Evolutionary conservation across 108 stramenopile genomes (phyloP), one percentile per base, ranked within the genome.

Genomic region (Skeletonema tropicum): DNA sequence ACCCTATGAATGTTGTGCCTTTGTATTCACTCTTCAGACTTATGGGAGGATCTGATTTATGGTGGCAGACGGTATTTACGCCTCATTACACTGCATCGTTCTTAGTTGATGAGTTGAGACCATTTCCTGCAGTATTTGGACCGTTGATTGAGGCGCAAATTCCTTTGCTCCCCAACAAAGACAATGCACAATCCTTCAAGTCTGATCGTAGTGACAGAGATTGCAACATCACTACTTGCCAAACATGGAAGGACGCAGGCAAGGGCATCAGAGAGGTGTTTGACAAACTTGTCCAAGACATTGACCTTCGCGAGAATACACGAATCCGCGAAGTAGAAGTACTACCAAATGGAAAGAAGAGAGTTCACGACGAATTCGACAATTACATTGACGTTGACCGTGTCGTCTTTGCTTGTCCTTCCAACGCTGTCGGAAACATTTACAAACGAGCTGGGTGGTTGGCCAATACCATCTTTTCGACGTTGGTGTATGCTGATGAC

Each of bases 101-200:
- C 55, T 48, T 86, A 12, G 85, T 86, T 4, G 85, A 86, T 59
- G 85, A 86, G 42, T 32, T 86, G 26, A 66, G 85, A 19, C 85
- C 85, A 11, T 86, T 86, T 46, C 85, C 85, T 6, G 85, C 83
- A 3, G 85, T 86, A 39, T 83, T 86, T 55, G 85, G 83, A 23
- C 85, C 85, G n/a, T 60, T 84, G 65, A 86, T 86, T 60, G 83
- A 86, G 64, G 85, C 85, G 0, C 85, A 86, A 48, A 86, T 86
- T 59, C 85, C 83, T 6, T 38, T 86, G 13, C 69, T 70, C 3
- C 85, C 85, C n/a, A 80, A 71, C 49, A 45, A 62, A 6, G 48
- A 67, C 35, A 86, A 86, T 49, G 55, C 85, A 15, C 70, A 69
- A 63, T 63, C 68, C 4, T 83, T 83, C 32, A 9, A 35, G 25